phyloP scores from a whole-genome alignment of 2,329 filamentous ascomycete species.

The Endoconidiophora polonica region DNA sequence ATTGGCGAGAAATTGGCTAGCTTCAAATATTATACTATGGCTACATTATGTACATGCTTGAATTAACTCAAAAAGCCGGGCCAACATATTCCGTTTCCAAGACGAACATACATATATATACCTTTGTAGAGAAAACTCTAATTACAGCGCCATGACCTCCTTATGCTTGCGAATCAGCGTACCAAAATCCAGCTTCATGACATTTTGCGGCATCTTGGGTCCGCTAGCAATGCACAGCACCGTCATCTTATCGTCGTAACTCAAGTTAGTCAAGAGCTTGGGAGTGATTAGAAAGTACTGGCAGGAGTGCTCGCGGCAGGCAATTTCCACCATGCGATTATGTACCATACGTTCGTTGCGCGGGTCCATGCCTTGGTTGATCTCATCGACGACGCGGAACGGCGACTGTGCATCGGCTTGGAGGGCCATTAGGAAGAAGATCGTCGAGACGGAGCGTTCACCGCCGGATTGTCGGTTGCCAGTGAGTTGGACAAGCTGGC shows the following conservation, averaged over 20 bases:
- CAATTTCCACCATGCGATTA: conserved; percentile 94
- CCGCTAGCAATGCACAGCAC: conserved; percentile 88
- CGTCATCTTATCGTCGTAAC: conserved; percentile 81
- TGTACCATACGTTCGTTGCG: conserved; percentile 97
- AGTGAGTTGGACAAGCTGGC: conserved; percentile 36
- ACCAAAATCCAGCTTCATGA: conserved; percentile 32
- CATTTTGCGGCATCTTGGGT: conserved; percentile 47
- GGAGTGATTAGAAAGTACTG: conserved; percentile 97
- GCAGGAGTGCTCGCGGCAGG: conserved; percentile 63
- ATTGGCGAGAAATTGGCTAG: too few relatives aligned
- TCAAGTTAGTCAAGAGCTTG: conserved; percentile 71
- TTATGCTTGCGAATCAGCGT: conserved; percentile 29
- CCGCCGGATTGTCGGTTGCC: conserved; percentile 91
- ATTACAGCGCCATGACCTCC: conserved; percentile 20
- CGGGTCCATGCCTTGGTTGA: conserved; percentile 99
- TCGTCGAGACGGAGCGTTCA: conserved; percentile 88
- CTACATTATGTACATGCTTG: too few relatives aligned
- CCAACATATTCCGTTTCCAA: background rate
- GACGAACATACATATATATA: background rate
- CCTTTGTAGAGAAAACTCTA: background rate
- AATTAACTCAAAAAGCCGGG: too few relatives aligned
- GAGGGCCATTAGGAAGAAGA: conserved; percentile 97
- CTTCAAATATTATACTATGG: too few relatives aligned
- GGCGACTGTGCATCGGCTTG: conserved; percentile 86
- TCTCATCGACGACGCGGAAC: conserved; percentile 97